A percentile compares a stretch with the other conserved stretches of the same genome.
Conservation (phyloP, 2,329 filamentous ascomycete species). For the Colletotrichum plurivorum region DNA sequence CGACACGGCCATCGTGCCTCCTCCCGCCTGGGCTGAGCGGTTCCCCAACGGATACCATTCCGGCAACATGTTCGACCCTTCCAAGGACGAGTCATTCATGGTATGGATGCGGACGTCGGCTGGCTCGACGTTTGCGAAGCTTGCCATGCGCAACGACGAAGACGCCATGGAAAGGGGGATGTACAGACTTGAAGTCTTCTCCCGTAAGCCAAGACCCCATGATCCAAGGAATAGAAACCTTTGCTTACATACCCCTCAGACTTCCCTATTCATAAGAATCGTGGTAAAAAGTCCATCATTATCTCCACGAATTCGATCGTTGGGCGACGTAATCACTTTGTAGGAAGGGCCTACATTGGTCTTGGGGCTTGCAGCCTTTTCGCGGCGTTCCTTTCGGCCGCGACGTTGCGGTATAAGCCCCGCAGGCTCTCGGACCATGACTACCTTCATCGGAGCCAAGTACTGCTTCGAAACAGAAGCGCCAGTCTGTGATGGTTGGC, state of each 20-base stretch:
- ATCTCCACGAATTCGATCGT: not conserved
- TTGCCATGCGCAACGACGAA: conserved; percentile 6
- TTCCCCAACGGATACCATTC: conserved; percentile 19
- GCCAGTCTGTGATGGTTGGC: not conserved
- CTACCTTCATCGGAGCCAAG: not conserved
- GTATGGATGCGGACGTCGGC: conserved; percentile 25
- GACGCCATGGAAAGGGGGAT: conserved; percentile 18
- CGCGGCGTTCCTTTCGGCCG: not conserved
- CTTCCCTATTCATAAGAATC: conserved; percentile 3
- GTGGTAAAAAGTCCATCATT: not conserved
- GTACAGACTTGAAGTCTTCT: conserved; percentile 13
- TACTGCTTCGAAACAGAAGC: not conserved
- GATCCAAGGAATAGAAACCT: too few relatives aligned
- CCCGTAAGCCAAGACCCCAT: conserved; percentile 6
- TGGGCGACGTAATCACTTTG: not conserved
- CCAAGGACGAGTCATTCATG: conserved; percentile 23
- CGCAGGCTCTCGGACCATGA: conserved; percentile 12
- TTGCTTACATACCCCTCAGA: not conserved
- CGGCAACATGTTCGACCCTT: conserved; percentile 20
- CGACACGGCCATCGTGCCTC: not conserved
- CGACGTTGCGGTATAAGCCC: conserved; percentile 3
- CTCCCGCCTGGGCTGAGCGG: conserved; percentile 4
- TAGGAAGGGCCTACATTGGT: conserved; percentile 6
- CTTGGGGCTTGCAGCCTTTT: conserved; percentile 5
- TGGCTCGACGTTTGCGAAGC: not conserved